Evolutionary conservation across 1,284 basidiomycete species (phyloP).

Genomic region (Ustilago vetiveriae): DNA sequence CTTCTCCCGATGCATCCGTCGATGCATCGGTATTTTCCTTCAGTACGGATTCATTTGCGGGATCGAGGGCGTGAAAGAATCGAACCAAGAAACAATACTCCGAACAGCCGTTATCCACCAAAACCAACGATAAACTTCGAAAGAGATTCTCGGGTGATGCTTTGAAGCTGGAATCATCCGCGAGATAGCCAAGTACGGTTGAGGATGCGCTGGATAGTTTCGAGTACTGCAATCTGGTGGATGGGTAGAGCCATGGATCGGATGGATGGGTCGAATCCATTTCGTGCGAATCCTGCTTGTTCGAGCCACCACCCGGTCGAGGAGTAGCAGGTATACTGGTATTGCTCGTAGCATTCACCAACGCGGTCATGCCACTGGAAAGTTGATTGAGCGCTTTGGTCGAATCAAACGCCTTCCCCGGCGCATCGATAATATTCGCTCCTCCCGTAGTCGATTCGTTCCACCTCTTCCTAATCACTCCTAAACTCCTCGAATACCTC

Average conservation of each 20-base stretch:
- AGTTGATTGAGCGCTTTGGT: no score
- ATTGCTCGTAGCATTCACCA: no score
- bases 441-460: conserved; percentile 11
- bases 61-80: conserved; percentile 52
- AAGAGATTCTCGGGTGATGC: conserved; percentile 62
- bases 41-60: not conserved
- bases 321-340: no score
- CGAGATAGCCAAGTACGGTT: conserved; percentile 60
- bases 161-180: conserved; percentile 50
- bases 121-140: conserved; percentile 54
- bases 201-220: conserved; percentile 39
- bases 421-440: conserved; percentile 11
- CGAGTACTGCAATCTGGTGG: conserved; percentile 40
- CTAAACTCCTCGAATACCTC: conserved; percentile 78
- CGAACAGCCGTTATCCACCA: conserved; percentile 63
- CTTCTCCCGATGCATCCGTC: conserved; percentile 10
- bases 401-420: no score
- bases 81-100: conserved; percentile 63
- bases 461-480: conserved; percentile 44
- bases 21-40: not conserved
- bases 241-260: conserved; percentile 48
- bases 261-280: not conserved
- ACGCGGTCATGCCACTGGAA: no score
- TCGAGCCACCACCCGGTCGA: no score
- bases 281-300: not conserved